Conservation (phyloP, 805 yeast genomes). For the Saccharomycopsis babjevae region DNA sequence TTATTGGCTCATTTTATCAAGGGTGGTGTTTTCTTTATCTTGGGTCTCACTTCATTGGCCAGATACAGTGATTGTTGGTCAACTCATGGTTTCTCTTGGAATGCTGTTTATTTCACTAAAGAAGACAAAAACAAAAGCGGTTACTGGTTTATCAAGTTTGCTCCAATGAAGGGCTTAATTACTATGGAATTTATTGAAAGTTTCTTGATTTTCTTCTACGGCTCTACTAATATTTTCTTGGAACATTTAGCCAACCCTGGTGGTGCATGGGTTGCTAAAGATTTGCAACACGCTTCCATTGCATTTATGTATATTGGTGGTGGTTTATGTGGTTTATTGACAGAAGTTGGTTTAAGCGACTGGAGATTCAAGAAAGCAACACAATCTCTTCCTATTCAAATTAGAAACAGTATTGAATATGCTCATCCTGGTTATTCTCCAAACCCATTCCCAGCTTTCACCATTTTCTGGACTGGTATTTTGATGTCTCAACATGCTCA, state of each 20-base stretch:
- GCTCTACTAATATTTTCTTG: conserved; percentile 78
- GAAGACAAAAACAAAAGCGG: conserved; percentile 21
- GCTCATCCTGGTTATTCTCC: conserved; percentile 66
- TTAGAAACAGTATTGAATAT: conserved; percentile 20
- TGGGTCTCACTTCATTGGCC: conserved; percentile 74
- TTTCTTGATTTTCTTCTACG: conserved; percentile 74
- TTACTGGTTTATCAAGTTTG: conserved; percentile 15
- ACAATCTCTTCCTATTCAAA: conserved; percentile 18
- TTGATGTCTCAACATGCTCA: conserved; percentile 94
- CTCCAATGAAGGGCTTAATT: conserved; percentile 35
- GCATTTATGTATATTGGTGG: conserved; percentile 89
- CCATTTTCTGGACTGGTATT: conserved; percentile 93
- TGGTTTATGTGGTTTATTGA: conserved; percentile 81
- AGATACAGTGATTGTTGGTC: conserved; percentile 79
- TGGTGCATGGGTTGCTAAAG: conserved; percentile 84
- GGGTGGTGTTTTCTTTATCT: conserved; percentile 76
- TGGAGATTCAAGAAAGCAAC: conserved; percentile 47
- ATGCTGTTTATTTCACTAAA: conserved; percentile 24
- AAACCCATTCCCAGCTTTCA: conserved; percentile 89
- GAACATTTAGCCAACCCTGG: conserved; percentile 77
- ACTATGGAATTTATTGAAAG: conserved; percentile 85
- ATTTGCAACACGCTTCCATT: conserved; percentile 80
- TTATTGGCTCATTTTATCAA: conserved; percentile 91
- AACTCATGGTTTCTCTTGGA: conserved; percentile 88
- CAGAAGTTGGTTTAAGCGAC: conserved; percentile 53